phyloP scores from a whole-genome alignment of 495 filamentous ascomycete genomes.

The Xylaria grammica region DNA sequence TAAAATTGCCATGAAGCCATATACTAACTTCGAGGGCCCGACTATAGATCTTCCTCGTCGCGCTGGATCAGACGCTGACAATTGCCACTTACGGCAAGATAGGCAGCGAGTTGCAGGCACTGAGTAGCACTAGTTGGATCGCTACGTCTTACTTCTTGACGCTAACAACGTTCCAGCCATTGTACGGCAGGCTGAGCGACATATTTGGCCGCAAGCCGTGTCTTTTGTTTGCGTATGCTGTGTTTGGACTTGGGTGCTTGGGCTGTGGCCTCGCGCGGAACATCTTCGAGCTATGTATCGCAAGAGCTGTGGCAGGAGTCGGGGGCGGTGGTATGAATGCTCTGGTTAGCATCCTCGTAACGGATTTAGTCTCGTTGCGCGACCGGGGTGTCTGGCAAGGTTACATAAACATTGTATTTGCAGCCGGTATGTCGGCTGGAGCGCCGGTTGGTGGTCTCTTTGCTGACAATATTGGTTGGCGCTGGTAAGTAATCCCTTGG shows the following conservation, averaged over 20 bases:
- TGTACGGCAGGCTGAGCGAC: conserved; percentile 79
- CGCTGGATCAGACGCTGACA: conserved; percentile 83
- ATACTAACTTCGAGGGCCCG: background rate
- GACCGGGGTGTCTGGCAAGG: conserved; percentile 83
- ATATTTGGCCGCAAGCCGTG: conserved; percentile 83
- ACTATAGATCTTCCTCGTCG: conserved; percentile 68
- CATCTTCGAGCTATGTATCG: conserved; percentile 73
- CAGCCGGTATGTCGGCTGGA: conserved; percentile 70
- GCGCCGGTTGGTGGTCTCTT: conserved; percentile 79
- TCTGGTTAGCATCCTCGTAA: conserved; percentile 77
- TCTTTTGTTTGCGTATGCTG: conserved; percentile 71
- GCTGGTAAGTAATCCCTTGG: conserved; percentile 64
- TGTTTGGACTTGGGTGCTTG: conserved; percentile 77
- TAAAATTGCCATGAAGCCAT: background rate
- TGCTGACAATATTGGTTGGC: conserved; percentile 79
- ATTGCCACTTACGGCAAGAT: conserved; percentile 81
- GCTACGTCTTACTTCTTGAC: conserved; percentile 84
- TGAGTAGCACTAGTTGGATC: conserved; percentile 85
- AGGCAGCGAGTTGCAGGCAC: conserved; percentile 76
- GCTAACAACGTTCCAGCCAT: conserved; percentile 76
- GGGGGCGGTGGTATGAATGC: conserved; percentile 85
- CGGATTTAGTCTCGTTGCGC: conserved; percentile 77
- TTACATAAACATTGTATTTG: conserved; percentile 79
- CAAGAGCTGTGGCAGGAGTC: conserved; percentile 67
- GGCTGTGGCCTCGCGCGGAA: conserved; percentile 73